A percentile compares a stretch with the other conserved stretches of the same genome.
phyloP scores from a whole-genome alignment of 768 basidiomycete genomes.

The Lactifluus rugatus region DNA sequence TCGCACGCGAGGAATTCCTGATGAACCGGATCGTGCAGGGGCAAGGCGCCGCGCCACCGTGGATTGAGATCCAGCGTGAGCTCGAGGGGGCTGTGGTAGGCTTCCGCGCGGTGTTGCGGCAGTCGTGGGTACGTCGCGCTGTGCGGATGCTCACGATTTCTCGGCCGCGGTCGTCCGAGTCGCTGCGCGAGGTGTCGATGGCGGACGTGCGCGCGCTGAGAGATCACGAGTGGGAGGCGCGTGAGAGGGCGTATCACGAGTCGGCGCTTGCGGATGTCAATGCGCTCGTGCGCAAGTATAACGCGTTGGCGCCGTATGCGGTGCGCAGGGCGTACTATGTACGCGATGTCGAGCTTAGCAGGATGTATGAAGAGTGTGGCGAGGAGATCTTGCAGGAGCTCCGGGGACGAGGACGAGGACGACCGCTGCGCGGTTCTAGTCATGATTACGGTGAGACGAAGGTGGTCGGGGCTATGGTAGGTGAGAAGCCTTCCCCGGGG shows the following conservation, averaged over 20 bases:
- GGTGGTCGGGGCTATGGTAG: not conserved
- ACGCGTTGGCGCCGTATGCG: slow-evolving; percentile 67
- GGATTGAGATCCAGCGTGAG: slow-evolving; percentile 76
- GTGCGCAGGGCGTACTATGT: slow-evolving; percentile 58
- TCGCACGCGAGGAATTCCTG: slow-evolving; percentile 68
- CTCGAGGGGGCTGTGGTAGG: slow-evolving; percentile 50
- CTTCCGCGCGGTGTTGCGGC: slow-evolving; percentile 55
- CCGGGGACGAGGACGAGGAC: slow-evolving; percentile 21
- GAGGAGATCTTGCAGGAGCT: slow-evolving; percentile 43
- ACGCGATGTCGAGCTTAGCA: slow-evolving; percentile 48
- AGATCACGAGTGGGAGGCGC: slow-evolving; percentile 61
- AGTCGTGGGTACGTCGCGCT: slow-evolving; percentile 69
- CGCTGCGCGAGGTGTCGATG: slow-evolving; percentile 29
- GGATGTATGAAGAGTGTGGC: slow-evolving; percentile 40
- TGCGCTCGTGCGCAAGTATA: slow-evolving; percentile 66
- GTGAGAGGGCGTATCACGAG: slow-evolving; percentile 59
- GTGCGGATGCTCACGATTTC: slow-evolving; percentile 47
- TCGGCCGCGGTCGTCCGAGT: slow-evolving; percentile 26
- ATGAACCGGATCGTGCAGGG: slow-evolving; percentile 80
- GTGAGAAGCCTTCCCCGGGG: not conserved
- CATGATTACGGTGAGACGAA: slow-evolving; percentile 5
- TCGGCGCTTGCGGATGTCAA: slow-evolving; percentile 64
- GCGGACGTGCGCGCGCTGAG: slow-evolving; percentile 37
- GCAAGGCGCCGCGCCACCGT: slow-evolving; percentile 76
- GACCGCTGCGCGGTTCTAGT: not conserved